phyloP scores from a whole-genome alignment of 139 green algal species.

The Asterochloris erici region DNA sequence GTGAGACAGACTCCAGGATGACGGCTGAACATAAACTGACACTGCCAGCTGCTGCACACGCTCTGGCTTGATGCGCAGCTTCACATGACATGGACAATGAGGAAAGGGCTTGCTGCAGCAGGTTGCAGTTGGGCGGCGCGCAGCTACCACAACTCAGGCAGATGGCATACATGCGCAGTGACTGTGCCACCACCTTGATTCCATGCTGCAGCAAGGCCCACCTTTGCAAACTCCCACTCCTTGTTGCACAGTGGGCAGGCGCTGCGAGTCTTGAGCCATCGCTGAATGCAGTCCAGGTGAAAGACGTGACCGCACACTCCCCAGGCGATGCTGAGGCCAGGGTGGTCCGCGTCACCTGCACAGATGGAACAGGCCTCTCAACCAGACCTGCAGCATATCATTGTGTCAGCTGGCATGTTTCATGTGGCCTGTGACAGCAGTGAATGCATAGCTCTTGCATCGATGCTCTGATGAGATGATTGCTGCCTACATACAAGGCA shows the following conservation, averaged over 20 bases:
- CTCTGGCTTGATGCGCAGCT: no score
- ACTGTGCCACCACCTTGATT: no score
- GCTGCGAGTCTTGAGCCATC: conserved; percentile 93
- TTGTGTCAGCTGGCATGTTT: not conserved
- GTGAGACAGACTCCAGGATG: no score
- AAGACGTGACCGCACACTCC: conserved; percentile 95
- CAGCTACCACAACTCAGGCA: no score
- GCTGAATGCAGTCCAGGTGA: conserved; percentile 97
- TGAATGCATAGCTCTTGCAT: not conserved
- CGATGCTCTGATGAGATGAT: no score
- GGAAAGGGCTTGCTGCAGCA: no score
- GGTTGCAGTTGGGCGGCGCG: no score
- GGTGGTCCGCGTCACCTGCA: conserved; percentile 74
- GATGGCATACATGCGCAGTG: no score
- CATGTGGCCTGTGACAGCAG: not conserved
- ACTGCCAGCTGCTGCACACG: no score
- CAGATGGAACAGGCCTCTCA: conserved; percentile 14
- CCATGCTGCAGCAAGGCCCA: conserved; percentile 30
- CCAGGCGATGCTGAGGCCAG: conserved; percentile 91
- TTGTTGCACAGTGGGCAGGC: conserved; percentile 96
- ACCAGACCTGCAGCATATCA: not conserved
- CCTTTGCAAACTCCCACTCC: conserved; percentile 93
- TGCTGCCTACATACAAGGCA: not conserved
- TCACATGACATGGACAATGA: no score
- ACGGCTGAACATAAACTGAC: no score